phyloP scores from a whole-genome alignment of 352 stramenopile genomes.

The Peronosclerospora sorghi region DNA sequence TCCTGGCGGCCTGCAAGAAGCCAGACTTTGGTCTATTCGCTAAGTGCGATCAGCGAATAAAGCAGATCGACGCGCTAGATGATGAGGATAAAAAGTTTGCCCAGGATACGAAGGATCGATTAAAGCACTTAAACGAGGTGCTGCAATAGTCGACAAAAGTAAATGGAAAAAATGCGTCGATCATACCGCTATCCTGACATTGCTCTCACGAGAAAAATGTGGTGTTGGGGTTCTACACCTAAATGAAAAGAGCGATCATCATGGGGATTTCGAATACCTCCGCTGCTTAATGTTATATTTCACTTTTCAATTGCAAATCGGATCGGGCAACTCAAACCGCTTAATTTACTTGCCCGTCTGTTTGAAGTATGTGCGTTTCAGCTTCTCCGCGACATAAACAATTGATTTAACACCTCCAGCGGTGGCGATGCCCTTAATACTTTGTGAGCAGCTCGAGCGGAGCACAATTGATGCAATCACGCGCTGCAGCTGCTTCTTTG shows the following conservation, averaged over 20 bases:
- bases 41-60: slow-evolving; percentile 41
- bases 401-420: slow-evolving; percentile 72
- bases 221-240: too few species aligned
- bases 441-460: slow-evolving; percentile 79
- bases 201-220: too few species aligned
- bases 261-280: too few species aligned
- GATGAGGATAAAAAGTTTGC: slow-evolving; percentile 62
- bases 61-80: slow-evolving; percentile 46
- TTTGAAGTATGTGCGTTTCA: slow-evolving; percentile 52
- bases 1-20: slow-evolving; percentile 43
- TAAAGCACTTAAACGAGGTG: slow-evolving; percentile 38
- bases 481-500: slow-evolving; percentile 56
- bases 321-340: too few species aligned
- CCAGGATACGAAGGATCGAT: slow-evolving; percentile 49
- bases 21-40: slow-evolving; percentile 31
- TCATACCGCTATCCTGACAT: too few species aligned
- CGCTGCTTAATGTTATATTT: too few species aligned
- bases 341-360: too few species aligned
- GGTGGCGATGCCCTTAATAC: slow-evolving; percentile 83
- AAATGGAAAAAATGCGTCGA: too few species aligned
- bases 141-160: slow-evolving; percentile 2
- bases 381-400: slow-evolving; percentile 73
- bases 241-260: too few species aligned
- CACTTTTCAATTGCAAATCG: too few species aligned
- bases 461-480: slow-evolving; percentile 61